Evolutionary conservation across 2,329 filamentous ascomycete species (phyloP).

Genomic region (Lecanosticta acicola): DNA sequence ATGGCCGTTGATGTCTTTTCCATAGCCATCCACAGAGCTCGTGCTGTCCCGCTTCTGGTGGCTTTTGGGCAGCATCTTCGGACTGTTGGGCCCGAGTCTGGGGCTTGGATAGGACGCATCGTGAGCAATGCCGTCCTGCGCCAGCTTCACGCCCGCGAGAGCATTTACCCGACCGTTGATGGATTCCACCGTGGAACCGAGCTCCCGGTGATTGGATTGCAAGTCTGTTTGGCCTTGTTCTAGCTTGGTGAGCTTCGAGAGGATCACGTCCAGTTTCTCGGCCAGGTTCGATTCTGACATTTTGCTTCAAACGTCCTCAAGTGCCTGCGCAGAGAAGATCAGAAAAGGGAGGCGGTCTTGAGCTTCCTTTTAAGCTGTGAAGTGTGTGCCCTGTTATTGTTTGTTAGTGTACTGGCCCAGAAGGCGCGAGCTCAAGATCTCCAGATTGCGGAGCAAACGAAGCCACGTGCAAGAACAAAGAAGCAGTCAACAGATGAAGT

Average conservation of each 20-base stretch:
- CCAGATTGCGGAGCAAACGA: background rate
- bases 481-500: no score
- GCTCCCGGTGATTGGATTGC: conserved; percentile 49
- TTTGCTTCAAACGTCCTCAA: no score
- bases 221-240: conserved; percentile 53
- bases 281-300: conserved; percentile 9
- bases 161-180: conserved; percentile 59
- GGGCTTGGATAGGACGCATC: conserved; percentile 27
- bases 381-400: background rate
- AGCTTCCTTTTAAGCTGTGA: no score
- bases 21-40: conserved; percentile 20
- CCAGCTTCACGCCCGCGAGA: conserved; percentile 53
- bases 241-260: conserved; percentile 51
- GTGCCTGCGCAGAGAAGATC: no score
- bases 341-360: no score
- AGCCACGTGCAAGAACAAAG: background rate
- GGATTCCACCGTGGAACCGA: conserved; percentile 53
- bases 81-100: conserved; percentile 18
- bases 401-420: background rate
- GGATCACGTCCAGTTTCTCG: conserved; percentile 47
- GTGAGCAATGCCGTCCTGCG: conserved; percentile 46
- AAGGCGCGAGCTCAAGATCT: background rate
- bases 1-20: conserved; percentile 18
- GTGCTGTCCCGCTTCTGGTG: conserved; percentile 24
- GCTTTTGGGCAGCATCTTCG: conserved; percentile 18